Conservation (phyloP, 352 stramenopile species). For the Phytopythium mirpurense region DNA sequence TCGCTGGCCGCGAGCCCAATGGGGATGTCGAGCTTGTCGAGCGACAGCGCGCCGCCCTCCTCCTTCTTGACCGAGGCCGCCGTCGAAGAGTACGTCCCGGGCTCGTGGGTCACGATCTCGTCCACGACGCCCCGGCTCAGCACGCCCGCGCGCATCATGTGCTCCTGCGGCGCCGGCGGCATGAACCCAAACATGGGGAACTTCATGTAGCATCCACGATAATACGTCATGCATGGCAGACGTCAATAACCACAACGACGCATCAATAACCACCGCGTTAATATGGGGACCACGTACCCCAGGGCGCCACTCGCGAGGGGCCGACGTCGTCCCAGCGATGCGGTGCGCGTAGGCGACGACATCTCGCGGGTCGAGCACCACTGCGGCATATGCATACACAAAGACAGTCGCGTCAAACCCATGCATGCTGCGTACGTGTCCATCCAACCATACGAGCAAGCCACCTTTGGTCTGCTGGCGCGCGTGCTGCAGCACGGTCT, state of each 20-base stretch:
- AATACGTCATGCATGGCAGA: no score
- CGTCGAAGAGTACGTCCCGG: conserved; percentile 60
- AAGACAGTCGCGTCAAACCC: no score
- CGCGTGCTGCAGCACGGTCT: conserved; percentile 46
- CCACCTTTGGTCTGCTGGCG: conserved; percentile 47
- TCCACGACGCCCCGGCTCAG: conserved; percentile 76
- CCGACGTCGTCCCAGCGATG: conserved; percentile 73
- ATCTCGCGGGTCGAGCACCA: conserved; percentile 56
- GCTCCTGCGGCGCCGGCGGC: conserved; percentile 72
- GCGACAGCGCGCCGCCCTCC: conserved; percentile 3
- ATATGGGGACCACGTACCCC: conserved; percentile 34
- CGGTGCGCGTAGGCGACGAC: conserved; percentile 79
- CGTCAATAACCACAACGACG: no score
- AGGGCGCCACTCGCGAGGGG: conserved; percentile 67
- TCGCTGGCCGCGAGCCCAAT: conserved; percentile 66
- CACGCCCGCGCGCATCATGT: conserved; percentile 84
- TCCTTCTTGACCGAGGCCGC: conserved; percentile 25
- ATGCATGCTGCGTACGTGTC: no score
- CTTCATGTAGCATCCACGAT: no score
- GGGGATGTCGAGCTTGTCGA: conserved; percentile 53
- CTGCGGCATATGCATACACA: conserved; percentile 16
- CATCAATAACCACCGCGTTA: no score
- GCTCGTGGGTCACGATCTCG: conserved; percentile 70
- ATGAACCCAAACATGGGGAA: conserved; percentile 87
- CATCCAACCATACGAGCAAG: no score